These are phyloP conservation scores for Micractinium sp. DNA, from an alignment of 139 green algal genomes.

Conservation along the genomic window DNA sequence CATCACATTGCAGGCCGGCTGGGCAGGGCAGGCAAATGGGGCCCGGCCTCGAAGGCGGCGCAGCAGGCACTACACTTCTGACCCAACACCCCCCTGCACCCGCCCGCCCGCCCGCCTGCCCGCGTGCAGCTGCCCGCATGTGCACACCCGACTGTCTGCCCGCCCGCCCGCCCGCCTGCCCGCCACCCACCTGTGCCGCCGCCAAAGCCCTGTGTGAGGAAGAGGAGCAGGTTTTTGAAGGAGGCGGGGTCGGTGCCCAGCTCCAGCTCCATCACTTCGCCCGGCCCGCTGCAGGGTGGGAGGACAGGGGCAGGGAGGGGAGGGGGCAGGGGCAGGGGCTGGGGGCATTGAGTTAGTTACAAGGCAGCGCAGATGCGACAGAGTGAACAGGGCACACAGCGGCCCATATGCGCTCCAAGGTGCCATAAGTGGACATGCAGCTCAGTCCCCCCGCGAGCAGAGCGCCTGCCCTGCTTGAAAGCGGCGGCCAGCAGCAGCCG, in stretches of 20 bases:
- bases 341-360: no score
- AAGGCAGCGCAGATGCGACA: no score
- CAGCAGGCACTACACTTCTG: not conserved
- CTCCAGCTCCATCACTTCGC: conserved; percentile 89
- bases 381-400: no score
- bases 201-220: conserved; percentile 77
- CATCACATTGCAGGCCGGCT: no score
- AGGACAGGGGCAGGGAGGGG: not conserved
- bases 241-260: conserved; percentile 61
- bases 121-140: no score
- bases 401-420: no score
- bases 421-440: no score
- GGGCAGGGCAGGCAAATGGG: not conserved
- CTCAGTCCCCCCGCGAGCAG: not conserved
- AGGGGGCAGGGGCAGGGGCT: no score
- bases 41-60: no score
- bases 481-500: conserved; percentile 37
- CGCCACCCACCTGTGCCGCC: conserved; percentile 59
- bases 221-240: conserved; percentile 80
- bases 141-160: no score
- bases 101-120: not conserved
- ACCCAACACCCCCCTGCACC: not conserved
- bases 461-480: conserved; percentile 59
- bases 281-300: conserved; percentile 50
- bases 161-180: not conserved